Conservation (phyloP, 2,329 filamentous ascomycete species). For the Paracamarosporium sp. region DNA sequence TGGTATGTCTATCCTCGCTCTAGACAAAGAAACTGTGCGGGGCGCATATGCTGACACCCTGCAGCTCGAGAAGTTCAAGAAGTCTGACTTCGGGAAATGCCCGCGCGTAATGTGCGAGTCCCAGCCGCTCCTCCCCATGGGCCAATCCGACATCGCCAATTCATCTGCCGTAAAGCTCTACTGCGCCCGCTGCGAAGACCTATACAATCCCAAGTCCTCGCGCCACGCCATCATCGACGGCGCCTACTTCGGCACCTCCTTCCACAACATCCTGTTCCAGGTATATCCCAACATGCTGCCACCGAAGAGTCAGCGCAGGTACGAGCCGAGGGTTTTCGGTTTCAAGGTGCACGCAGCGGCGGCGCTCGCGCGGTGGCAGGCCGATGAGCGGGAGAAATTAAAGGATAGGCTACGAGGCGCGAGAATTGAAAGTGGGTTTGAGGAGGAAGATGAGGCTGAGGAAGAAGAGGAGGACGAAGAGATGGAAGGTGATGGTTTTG, state of each 20-base stretch:
- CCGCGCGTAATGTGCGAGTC: constrained; percentile 94
- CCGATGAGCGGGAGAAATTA: constrained; percentile 80
- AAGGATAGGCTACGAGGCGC: constrained; percentile 74
- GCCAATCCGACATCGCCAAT: constrained; percentile 87
- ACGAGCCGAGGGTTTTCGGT: constrained; percentile 89
- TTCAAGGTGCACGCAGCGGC: constrained; percentile 94
- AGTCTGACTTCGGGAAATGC: constrained; percentile 97
- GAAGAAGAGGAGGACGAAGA: constrained; percentile 62
- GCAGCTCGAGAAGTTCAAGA: constrained; percentile 99
- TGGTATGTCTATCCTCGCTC: constrained; percentile 68
- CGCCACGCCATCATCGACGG: constrained; percentile 95
- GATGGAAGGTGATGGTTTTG: constrained; percentile 40
- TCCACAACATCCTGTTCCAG: constrained; percentile 99
- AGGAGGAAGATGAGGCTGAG: constrained; percentile 70
- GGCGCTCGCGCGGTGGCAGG: constrained; percentile 90
- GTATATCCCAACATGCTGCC: constrained; percentile 93
- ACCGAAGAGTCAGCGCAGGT: constrained; percentile 82
- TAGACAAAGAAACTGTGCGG: background rate
- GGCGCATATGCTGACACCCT: background rate
- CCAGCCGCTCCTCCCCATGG: constrained; percentile 93
- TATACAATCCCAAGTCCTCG: constrained; percentile 98
- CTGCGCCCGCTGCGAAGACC: constrained; percentile 95
- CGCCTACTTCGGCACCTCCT: constrained; percentile 96
- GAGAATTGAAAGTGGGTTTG: constrained; percentile 78
- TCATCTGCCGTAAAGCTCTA: constrained; percentile 94